Conservation (phyloP, 768 basidiomycete species). For the Tylopilus rubrobrunneus region DNA sequence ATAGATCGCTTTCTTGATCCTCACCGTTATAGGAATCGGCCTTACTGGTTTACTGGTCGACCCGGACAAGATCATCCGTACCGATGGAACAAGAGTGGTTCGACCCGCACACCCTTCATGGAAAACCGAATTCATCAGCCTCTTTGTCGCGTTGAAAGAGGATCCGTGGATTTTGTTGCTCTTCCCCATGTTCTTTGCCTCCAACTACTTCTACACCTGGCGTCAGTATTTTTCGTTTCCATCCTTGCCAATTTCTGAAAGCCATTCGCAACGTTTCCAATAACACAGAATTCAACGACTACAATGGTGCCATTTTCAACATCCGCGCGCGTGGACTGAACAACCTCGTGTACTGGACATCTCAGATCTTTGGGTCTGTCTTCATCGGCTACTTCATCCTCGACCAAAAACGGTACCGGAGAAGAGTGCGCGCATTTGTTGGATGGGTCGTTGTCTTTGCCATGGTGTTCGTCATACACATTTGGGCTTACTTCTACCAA, state of each 20-base stretch:
- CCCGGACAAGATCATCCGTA: constrained; percentile 69
- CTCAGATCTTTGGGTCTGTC: no score
- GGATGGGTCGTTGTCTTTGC: no score
- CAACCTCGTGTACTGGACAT: no score
- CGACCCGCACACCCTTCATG: constrained; percentile 48
- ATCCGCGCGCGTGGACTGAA: constrained; percentile 46
- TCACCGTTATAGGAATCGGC: constrained; percentile 63
- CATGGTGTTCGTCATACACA: no score
- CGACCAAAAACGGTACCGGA: no score
- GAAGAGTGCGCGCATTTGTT: no score
- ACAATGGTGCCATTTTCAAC: constrained; percentile 50
- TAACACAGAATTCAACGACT: constrained; percentile 71
- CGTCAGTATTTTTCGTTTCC: constrained; percentile 41
- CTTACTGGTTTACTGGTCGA: constrained; percentile 68
- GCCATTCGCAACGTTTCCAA: background rate
- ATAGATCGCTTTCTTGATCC: constrained; percentile 69
- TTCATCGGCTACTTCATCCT: no score
- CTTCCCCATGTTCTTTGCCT: constrained; percentile 82
- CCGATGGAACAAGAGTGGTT: constrained; percentile 65
- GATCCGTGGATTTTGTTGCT: constrained; percentile 72
- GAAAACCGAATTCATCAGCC: constrained; percentile 66
- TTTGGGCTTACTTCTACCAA: no score
- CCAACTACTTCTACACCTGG: constrained; percentile 86
- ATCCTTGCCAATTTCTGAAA: background rate
- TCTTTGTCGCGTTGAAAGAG: constrained; percentile 61